phyloP scores from a whole-genome alignment of 768 basidiomycete species.

The Rubroboletus satanas region DNA sequence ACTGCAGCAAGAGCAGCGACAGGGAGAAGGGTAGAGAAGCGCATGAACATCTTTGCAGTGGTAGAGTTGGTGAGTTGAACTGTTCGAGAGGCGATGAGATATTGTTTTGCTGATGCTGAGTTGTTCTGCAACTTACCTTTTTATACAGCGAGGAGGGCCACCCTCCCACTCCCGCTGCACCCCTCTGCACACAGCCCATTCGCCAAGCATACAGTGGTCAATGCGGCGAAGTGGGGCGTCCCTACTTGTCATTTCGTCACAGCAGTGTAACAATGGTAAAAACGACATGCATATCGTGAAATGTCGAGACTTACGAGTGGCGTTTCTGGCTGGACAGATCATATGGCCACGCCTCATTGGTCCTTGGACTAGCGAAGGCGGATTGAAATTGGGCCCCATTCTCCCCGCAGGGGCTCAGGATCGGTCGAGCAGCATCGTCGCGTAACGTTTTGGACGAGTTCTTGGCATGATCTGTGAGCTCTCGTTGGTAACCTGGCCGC shows the following conservation, averaged over 20 bases:
- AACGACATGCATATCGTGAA: background rate
- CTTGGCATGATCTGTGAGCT: no score
- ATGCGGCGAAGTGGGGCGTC: background rate
- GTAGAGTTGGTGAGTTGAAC: background rate
- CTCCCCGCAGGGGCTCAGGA: background rate
- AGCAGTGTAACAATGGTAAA: background rate
- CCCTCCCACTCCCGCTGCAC: no score
- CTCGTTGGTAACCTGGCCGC: no score
- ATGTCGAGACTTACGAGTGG: background rate
- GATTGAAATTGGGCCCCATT: background rate
- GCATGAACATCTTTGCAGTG: conserved; percentile 5
- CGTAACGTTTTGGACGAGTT: no score
- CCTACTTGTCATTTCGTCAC: background rate
- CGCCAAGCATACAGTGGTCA: background rate
- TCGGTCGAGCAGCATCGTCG: no score
- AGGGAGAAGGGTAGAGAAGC: conserved; percentile 3
- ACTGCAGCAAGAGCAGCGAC: conserved; percentile 9
- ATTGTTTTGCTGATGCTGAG: background rate
- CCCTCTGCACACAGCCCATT: background rate
- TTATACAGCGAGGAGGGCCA: conserved; percentile 5
- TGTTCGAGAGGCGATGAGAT: background rate
- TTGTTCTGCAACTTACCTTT: background rate
- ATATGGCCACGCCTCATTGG: background rate
- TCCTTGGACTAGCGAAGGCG: background rate
- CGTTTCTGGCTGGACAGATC: background rate